Evolutionary conservation across 495 filamentous ascomycete species (phyloP).

Genomic region (Bacidia rubella): DNA sequence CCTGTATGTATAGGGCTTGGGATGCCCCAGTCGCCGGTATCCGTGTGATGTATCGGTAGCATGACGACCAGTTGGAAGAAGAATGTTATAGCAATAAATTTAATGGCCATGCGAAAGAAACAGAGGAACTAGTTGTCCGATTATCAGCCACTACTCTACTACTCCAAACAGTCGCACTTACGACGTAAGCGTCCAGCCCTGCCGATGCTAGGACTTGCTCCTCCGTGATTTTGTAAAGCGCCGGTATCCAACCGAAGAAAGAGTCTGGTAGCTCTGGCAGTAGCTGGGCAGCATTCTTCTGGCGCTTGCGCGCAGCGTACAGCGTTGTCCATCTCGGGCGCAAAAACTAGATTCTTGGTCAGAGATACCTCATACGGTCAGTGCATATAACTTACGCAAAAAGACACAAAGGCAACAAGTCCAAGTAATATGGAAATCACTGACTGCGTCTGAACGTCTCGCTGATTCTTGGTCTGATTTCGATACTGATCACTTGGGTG

Average conservation of each 20-base stretch:
- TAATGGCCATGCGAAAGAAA: constrained; percentile 89
- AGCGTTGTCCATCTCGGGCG: constrained; percentile 85
- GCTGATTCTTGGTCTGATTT: constrained; percentile 27
- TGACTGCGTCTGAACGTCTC: constrained; percentile 46
- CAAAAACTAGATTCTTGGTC: constrained; percentile 38
- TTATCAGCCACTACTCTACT: neutral
- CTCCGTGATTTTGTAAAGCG: constrained; percentile 76
- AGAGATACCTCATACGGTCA: neutral
- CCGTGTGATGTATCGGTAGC: constrained; percentile 70
- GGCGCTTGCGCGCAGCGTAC: constrained; percentile 77
- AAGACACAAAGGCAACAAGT: constrained; percentile 44
- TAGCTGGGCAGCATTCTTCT: constrained; percentile 49
- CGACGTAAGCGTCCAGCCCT: constrained; percentile 89
- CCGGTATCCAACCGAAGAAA: constrained; percentile 89
- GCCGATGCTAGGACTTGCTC: constrained; percentile 81
- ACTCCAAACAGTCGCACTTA: constrained; percentile 28
- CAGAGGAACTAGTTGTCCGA: constrained; percentile 53
- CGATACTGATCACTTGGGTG: constrained; percentile 6
- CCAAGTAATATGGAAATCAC: constrained; percentile 44
- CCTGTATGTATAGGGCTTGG: constrained; percentile 25
- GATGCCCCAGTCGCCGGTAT: constrained; percentile 34
- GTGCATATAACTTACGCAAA: constrained; percentile 38
- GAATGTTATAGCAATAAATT: constrained; percentile 63
- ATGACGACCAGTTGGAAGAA: constrained; percentile 70
- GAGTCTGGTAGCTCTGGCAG: constrained; percentile 75